Evolutionary conservation across 495 filamentous ascomycete species (phyloP), one percentile per base, ranked within the genome.

Genomic region (Parathielavia hyrcaniae): DNA sequence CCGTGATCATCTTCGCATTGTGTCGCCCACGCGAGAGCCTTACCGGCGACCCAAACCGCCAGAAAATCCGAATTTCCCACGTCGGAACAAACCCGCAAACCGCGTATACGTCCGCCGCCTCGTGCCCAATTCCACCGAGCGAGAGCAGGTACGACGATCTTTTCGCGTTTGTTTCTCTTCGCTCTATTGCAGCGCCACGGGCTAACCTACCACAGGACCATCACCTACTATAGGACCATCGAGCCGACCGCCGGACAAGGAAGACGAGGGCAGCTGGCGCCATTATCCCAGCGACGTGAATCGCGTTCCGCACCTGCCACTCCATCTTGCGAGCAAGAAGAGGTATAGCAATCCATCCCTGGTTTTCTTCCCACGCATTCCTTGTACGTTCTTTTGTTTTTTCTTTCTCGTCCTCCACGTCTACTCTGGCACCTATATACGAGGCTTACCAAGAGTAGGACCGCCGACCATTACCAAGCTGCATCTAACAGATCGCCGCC

Each of bases 381-480:
- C n/a, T n/a, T n/a, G n/a, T n/a, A n/a, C n/a, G n/a, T n/a, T n/a
- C n/a, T n/a, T n/a, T n/a, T n/a, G n/a, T n/a, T n/a, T n/a, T n/a
- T n/a, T n/a, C n/a, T n/a, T n/a, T n/a, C n/a, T n/a, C n/a, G n/a
- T n/a, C n/a, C n/a, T n/a, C n/a, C n/a, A n/a, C n/a, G n/a, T n/a
- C n/a, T n/a, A n/a, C n/a, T n/a, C n/a, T n/a, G n/a, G n/a, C n/a
- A n/a, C n/a, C n/a, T n/a, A n/a, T n/a, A n/a, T n/a, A n/a, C n/a
- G n/a, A n/a, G n/a, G n/a, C n/a, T n/a, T n/a, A n/a, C n/a, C n/a
- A n/a, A n/a, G n/a, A n/a, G n/a, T n/a, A n/a, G n/a, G n/a, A n/a
- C n/a, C n/a, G n/a, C n/a, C n/a, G n/a, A n/a, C n/a, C 22, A 47
- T 47, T n/a, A 47, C 44, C 44, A 20, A 47, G 44, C 44, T n/a